These are phyloP conservation scores for Platismatia glauca DNA, from an alignment of 495 filamentous ascomycete species.

Conservation along the genomic window DNA sequence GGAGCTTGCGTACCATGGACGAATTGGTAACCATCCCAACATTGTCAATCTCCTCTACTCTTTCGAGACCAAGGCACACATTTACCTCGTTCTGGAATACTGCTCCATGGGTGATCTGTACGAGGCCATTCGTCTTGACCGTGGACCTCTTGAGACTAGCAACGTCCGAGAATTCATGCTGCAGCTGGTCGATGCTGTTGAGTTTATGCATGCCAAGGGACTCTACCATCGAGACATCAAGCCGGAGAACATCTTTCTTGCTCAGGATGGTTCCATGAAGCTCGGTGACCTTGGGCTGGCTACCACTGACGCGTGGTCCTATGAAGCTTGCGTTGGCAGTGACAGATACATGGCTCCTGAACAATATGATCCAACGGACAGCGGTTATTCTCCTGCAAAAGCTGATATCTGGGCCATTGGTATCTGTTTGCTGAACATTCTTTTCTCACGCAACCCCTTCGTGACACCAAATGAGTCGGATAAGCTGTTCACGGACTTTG, in stretches of 20 bases:
- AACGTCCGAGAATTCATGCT: constrained; percentile 97
- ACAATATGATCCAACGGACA: constrained; percentile 79
- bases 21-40: constrained; percentile 73
- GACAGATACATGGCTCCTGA: constrained; percentile 99
- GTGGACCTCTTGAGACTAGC: constrained; percentile 85
- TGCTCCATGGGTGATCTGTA: constrained; percentile 96
- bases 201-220: constrained; percentile 81
- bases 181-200: constrained; percentile 80
- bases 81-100: constrained; percentile 90
- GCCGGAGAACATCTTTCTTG: constrained; percentile 97
- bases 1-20: constrained; percentile 73
- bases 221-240: constrained; percentile 98
- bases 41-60: constrained; percentile 87
- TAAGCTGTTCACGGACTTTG: constrained; percentile 84
- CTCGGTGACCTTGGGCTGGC: constrained; percentile 93
- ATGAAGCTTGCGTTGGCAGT: constrained; percentile 86
- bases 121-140: constrained; percentile 83
- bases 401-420: constrained; percentile 96
- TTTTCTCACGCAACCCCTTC: constrained; percentile 94
- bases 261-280: constrained; percentile 78
- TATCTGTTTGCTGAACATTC: constrained; percentile 88
- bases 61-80: constrained; percentile 83
- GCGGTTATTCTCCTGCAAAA: constrained; percentile 84
- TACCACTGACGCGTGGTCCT: constrained; percentile 75
- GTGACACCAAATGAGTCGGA: constrained; percentile 77